A percentile compares a stretch with the other conserved stretches of the same genome.
Evolutionary conservation across 1,284 basidiomycete genomes (phyloP).

Genomic region (Athelia psychrophila): DNA sequence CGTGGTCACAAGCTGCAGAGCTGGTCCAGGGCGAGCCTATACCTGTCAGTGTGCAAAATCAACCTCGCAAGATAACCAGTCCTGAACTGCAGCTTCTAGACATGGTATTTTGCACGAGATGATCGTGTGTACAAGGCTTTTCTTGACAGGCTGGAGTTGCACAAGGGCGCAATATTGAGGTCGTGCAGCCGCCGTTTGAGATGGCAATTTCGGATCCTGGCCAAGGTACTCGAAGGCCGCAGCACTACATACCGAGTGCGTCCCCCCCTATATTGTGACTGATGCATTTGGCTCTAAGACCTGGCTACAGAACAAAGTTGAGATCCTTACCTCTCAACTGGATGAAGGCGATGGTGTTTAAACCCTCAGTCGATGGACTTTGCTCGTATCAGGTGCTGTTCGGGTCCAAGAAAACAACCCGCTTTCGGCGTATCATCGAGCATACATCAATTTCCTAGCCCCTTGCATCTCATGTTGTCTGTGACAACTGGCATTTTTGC

Average conservation of each 20-base stretch:
- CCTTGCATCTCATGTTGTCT: neutral
- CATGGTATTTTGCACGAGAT: slow-evolving; percentile 79
- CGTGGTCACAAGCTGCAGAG: slow-evolving; percentile 62
- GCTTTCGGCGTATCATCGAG: slow-evolving; percentile 80
- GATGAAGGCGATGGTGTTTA: slow-evolving; percentile 57
- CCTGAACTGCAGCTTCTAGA: slow-evolving; percentile 32
- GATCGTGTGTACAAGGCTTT: slow-evolving; percentile 76
- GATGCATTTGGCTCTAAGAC: slow-evolving; percentile 5
- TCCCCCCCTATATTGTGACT: slow-evolving; percentile 10
- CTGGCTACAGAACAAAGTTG: slow-evolving; percentile 58
- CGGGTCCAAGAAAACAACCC: slow-evolving; percentile 61
- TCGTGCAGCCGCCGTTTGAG: slow-evolving; percentile 53
- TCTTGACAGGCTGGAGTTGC: slow-evolving; percentile 51
- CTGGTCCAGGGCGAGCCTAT: slow-evolving; percentile 53
- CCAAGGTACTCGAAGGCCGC: slow-evolving; percentile 61
- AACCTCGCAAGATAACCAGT: neutral
- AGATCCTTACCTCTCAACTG: slow-evolving; percentile 54
- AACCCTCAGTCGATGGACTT: slow-evolving; percentile 11
- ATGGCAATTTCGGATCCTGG: slow-evolving; percentile 69
- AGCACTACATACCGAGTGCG: slow-evolving; percentile 62
- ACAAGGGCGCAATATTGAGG: slow-evolving; percentile 48
- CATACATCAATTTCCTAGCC: slow-evolving; percentile 39
- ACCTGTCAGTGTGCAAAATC: slow-evolving; percentile 52
- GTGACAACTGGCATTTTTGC: neutral
- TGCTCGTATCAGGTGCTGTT: slow-evolving; percentile 83